Evolutionary conservation across 805 yeast species (phyloP), one percentile per base, ranked within the genome.

Genomic region (Maudiozyma saulgeensis): DNA sequence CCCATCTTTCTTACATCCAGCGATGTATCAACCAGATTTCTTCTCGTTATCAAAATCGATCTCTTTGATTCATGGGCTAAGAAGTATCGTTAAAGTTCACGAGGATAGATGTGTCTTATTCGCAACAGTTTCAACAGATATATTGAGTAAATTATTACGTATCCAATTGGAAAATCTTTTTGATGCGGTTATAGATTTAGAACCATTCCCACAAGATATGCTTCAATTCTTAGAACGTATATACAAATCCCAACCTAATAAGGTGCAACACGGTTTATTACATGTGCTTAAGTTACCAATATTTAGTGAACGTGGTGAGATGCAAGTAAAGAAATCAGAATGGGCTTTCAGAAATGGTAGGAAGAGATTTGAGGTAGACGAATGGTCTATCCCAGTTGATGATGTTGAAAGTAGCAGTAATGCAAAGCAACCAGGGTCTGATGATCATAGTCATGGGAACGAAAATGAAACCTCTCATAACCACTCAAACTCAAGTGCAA

Each of bases 341-440:
- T 83, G 78, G 64, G 88, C 96, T 5, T 91, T 90, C 69, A 82
- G 82, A 61, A 87, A 88, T 55, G 91, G 96, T 13, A 77, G 85
- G 53, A 80, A 81, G 64, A 81, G 77, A 58, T 88, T 91, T 62
- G 96, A 87, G 59, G 83, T 93, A 47, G 91, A 87, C 56, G 87
- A 82, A 59, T 93, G 96, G 96, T 87, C 96, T n/a, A 93, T 93
- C 46, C 98, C 99, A 0, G 96, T 91, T 2, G 96, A 89, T 50
- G 95, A 84, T 50, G 85, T 75, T n/a, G 83, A 75, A 15, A 76
- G 69, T 5, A 69, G 41, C 21, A 38, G 13, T 26, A 12, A 34
- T n/a, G 15, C 48, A 12, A 32, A 18, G 13, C 34, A 40, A 23
- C 13, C 41, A 26, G 38, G 40, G 12, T 8, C 19, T 37, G 40